These are phyloP conservation scores for Arctium minus DNA, from an alignment of 129 eudicot genomes.

Conservation along the genomic window DNA sequence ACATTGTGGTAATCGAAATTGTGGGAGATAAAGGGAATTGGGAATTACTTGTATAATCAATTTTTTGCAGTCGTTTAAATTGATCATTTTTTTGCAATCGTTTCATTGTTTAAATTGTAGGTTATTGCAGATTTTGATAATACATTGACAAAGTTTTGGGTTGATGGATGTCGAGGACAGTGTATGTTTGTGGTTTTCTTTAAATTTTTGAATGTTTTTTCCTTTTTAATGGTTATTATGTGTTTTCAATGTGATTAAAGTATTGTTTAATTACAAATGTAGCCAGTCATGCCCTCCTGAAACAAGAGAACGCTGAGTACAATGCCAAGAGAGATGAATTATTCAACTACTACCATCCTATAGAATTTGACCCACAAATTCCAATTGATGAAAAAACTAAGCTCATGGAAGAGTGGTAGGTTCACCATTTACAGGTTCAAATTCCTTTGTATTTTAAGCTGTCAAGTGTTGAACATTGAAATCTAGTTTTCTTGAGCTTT, in stretches of 20 bases:
- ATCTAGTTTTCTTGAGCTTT: not conserved
- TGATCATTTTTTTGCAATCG: not conserved
- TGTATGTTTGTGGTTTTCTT: conserved; percentile 40
- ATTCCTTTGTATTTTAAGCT: not conserved
- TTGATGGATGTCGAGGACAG: conserved; percentile 75
- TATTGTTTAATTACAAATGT: conserved; percentile 31
- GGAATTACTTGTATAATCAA: not conserved
- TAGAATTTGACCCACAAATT: conserved; percentile 66
- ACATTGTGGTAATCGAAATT: not conserved
- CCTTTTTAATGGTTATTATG: not conserved
- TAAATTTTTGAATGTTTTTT: not conserved
- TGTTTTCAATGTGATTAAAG: not conserved
- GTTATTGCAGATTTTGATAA: conserved; percentile 94
- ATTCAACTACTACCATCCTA: conserved; percentile 73
- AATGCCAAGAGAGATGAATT: conserved; percentile 76
- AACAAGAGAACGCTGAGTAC: conserved; percentile 71
- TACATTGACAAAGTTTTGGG: conserved; percentile 73
- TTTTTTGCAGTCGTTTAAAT: not conserved
- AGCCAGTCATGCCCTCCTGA: conserved; percentile 84
- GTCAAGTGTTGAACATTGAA: not conserved
- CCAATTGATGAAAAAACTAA: conserved; percentile 73
- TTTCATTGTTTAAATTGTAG: conserved; percentile 29
- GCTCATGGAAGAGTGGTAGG: conserved; percentile 93
- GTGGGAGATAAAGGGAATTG: not conserved
- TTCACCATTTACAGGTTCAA: not conserved